Evolutionary conservation across 495 filamentous ascomycete genomes (phyloP).

Genomic region (Melanomma pulvis-pyrius): DNA sequence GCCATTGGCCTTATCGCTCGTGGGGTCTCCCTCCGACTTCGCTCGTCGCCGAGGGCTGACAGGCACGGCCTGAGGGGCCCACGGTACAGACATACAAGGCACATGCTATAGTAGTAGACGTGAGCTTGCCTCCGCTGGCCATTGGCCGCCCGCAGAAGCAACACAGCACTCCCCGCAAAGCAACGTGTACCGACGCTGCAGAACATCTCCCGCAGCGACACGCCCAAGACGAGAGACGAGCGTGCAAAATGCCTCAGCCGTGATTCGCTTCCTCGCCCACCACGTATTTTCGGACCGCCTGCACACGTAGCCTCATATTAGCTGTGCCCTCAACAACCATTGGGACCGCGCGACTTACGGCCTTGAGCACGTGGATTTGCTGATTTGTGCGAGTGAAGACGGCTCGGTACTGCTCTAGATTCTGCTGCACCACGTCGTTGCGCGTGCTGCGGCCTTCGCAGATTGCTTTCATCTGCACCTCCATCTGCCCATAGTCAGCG

Average conservation of each 20-base stretch:
- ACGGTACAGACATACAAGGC: no score
- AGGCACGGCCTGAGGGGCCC: neutral
- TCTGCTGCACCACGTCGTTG: conserved; percentile 74
- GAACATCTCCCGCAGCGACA: conserved; percentile 34
- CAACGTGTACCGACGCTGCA: conserved; percentile 31
- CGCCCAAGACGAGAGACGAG: neutral
- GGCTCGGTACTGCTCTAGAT: conserved; percentile 78
- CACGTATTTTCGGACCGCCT: conserved; percentile 46
- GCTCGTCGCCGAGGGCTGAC: conserved; percentile 9
- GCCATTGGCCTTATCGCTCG: conserved; percentile 30
- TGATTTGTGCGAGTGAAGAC: conserved; percentile 78
- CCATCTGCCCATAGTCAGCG: conserved; percentile 61
- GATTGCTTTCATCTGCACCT: conserved; percentile 89
- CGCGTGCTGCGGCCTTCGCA: conserved; percentile 82
- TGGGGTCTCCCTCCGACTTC: conserved; percentile 26
- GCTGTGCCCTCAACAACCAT: conserved; percentile 20
- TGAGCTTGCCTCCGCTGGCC: neutral
- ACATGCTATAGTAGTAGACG: no score
- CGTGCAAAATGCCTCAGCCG: conserved; percentile 39
- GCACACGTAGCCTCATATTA: conserved; percentile 22
- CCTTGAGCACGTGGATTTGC: conserved; percentile 74
- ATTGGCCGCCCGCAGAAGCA: conserved; percentile 19
- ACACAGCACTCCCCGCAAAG: conserved; percentile 26
- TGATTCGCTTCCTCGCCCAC: conserved; percentile 39
- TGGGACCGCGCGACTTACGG: conserved; percentile 52